Conservation (phyloP, 202 grass and related monocot species). For the Saccharum hybrid region DNA sequence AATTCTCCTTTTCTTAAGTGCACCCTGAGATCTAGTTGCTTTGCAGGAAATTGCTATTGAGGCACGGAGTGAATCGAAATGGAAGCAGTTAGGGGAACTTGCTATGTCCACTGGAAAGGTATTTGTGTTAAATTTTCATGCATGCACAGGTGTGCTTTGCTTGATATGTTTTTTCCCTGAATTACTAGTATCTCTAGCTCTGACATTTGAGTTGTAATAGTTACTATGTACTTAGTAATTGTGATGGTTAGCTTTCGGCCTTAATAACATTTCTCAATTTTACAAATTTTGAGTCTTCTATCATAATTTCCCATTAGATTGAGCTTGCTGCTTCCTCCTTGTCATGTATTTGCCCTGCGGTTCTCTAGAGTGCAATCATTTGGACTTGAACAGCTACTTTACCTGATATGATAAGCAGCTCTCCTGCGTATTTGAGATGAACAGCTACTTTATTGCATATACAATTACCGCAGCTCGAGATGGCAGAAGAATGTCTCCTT, state of each 20-base stretch:
- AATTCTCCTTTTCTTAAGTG: conserved; percentile 27
- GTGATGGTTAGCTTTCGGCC: conserved; percentile 6
- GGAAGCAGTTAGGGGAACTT: conserved; percentile 79
- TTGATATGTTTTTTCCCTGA: background rate
- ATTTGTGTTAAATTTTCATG: conserved; percentile 9
- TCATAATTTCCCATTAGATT: conserved; percentile 1
- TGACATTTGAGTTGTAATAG: conserved; percentile 12
- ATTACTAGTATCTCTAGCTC: background rate
- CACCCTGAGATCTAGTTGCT: conserved; percentile 18
- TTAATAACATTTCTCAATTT: conserved; percentile 1
- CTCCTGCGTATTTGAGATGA: background rate
- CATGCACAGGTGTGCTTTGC: background rate
- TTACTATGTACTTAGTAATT: background rate
- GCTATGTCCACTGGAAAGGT: conserved; percentile 90
- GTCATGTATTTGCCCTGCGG: background rate
- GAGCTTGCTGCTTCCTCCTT: background rate
- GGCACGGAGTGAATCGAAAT: conserved; percentile 78
- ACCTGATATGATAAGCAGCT: background rate
- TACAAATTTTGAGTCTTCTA: background rate
- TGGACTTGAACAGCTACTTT: conserved; percentile 2
- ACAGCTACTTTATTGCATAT: conserved; percentile 13
- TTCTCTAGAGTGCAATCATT: conserved; percentile 14
- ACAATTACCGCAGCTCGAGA: conserved; percentile 55
- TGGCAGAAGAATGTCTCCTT: conserved; percentile 82
- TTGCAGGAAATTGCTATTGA: conserved; percentile 73